Evolutionary conservation across 768 basidiomycete genomes (phyloP), one percentile per base, ranked within the genome.

Genomic region (Coprinellus aureogranulatus): DNA sequence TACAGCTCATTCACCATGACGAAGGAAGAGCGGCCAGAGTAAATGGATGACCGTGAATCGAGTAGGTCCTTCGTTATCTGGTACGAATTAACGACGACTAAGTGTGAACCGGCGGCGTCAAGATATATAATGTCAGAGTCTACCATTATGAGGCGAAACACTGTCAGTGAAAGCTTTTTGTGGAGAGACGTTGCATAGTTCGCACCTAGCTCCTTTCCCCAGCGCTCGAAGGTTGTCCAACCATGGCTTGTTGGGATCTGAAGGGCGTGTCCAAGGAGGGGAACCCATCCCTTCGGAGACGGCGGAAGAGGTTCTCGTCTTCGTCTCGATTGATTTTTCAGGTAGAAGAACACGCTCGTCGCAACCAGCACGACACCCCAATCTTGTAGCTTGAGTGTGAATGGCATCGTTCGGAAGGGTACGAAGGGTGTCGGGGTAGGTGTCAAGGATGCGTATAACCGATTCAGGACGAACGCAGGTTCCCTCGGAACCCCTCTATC

Each of bases 11-110:
- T 54, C 3, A 54, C 53, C 53, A 54, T 54, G 4, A 25, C 4
- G 30, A 54, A 54, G 20, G 25, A 9, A 5, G n/a, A 40, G 18
- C 53, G 25, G 59, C 82, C 81, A 4, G 85, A 84, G 60, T 85
- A 86, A 46, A 81, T 81, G 16, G 69, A 63, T n/a, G 79, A 81
- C 4, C 81, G 73, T 59, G 79, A 84, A 47, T 85, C 84, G 42
- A 87, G 79, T 1, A 86, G 75, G 30, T 86, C 84, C 42, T 70
- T 70, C 1, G 77, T 77, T 1, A 73, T 69, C 41, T 77, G 61
- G 18, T 73, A 65, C 2, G 78, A 74, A 63, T 83, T 84, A 3
- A 73, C 59, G 47, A 73, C 65, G 10, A 73, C 56, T 12, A 73
- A 51, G 28, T 76, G 73, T 57, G 76, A 77, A 27, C 83, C 81